phyloP scores from a whole-genome alignment of 148 eudicot genomes.

The Arctostaphylos glauca region DNA sequence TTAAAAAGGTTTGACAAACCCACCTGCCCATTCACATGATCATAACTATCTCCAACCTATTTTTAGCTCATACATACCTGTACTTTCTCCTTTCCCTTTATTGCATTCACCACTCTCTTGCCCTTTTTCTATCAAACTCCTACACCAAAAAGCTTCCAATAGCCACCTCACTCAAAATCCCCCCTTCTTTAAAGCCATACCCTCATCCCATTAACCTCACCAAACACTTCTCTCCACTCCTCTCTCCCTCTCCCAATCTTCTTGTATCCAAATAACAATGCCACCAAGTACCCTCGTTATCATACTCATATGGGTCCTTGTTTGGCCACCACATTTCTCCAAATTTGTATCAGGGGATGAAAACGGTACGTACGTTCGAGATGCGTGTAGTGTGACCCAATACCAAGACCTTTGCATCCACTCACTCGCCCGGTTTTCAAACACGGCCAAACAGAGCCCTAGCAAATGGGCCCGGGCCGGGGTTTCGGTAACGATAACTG shows the following conservation, averaged over 20 bases:
- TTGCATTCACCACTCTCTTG: conserved; percentile 49
- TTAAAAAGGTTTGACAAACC: background rate
- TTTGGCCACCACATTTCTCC: background rate
- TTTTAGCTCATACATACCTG: background rate
- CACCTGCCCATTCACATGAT: conserved; percentile 10
- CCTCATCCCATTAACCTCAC: background rate
- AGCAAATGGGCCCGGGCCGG: conserved; percentile 63
- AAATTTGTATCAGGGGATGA: background rate
- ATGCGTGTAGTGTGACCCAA: conserved; percentile 64
- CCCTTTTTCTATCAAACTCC: conserved; percentile 18
- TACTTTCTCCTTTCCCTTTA: conserved; percentile 22
- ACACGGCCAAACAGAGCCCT: conserved; percentile 47
- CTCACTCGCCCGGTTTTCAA: conserved; percentile 52
- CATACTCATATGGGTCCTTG: background rate
- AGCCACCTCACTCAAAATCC: background rate
- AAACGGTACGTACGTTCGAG: conserved; percentile 34
- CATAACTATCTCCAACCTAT: background rate
- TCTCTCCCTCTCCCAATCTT: background rate
- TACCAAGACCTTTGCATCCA: conserved; percentile 54
- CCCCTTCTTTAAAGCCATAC: background rate
- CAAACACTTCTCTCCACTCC: background rate
- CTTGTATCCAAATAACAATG: background rate
- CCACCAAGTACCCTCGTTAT: background rate
- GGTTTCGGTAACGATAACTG: conserved; percentile 61
- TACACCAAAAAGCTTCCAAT: background rate